These are phyloP conservation scores for Pulveroboletus ravenelii DNA, from an alignment of 768 basidiomycete genomes.

Conservation along the genomic window DNA sequence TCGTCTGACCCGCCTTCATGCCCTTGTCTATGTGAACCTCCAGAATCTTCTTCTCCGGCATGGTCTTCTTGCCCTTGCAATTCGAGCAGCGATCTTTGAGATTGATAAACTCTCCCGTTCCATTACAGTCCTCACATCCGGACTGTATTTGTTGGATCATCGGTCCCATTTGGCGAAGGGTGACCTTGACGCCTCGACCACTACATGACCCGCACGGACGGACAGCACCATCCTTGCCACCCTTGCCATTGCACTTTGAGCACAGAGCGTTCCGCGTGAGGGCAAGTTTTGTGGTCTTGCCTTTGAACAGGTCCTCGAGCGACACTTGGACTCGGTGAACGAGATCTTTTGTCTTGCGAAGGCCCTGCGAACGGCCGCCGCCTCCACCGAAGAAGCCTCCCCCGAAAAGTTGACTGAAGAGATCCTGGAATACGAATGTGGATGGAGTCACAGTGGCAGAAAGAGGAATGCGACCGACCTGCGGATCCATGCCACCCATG, in stretches of 20 bases:
- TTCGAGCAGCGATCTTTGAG: conserved; percentile 84
- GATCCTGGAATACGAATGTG: conserved; percentile 50
- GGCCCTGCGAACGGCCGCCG: conserved; percentile 61
- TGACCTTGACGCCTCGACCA: conserved; percentile 88
- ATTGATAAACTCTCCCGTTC: conserved; percentile 94
- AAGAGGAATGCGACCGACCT: conserved; percentile 44
- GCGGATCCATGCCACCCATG: conserved; percentile 95
- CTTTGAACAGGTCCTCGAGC: conserved; percentile 98
- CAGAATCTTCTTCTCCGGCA: conserved; percentile 92
- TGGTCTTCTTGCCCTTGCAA: conserved; percentile 94
- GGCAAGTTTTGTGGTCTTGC: conserved; percentile 97
- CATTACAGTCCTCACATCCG: conserved; percentile 88
- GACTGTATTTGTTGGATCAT: conserved; percentile 99
- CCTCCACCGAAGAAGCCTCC: conserved; percentile 71
- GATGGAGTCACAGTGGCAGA: background rate
- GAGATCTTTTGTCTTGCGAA: conserved; percentile 95
- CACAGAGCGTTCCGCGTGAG: conserved; percentile 95
- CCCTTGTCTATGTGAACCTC: conserved; percentile 99
- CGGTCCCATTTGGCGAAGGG: conserved; percentile 94
- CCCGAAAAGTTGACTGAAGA: conserved; percentile 96
- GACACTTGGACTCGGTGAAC: conserved; percentile 94
- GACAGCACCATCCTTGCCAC: conserved; percentile 96
- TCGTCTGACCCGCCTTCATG: conserved; percentile 91
- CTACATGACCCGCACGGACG: conserved; percentile 69
- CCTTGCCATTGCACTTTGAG: conserved; percentile 89